Evolutionary conservation across 768 basidiomycete genomes (phyloP), one percentile per base, ranked within the genome.

Genomic region (Cubamyces sp.): DNA sequence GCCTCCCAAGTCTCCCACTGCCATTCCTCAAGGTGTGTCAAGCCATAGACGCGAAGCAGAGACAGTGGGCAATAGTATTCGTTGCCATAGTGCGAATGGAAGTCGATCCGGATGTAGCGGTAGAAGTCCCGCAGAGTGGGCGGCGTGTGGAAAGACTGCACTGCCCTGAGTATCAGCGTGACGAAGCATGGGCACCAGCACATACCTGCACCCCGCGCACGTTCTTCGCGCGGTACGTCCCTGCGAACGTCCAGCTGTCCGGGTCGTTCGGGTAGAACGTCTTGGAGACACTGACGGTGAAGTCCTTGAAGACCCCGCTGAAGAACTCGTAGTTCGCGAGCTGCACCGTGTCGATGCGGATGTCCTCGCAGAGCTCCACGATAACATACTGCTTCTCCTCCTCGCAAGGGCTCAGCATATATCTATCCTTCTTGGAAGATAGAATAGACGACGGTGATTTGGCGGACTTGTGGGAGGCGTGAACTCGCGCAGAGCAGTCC

Each of bases 311-410:
- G 15, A 97, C 91, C 1, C 96, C 95, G 65, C 91, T 93, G 76
- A 98, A 99, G 78, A 98, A 98, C 77, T 99, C 96, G 71, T 92
- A 97, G 71, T 98, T 96, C 61, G 95, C 96, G 18, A 99, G 78
- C 73, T 98, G 95, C 47, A 98, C 88, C 0, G 94, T 96, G 73
- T 98, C 96, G 69, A 98, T 95, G 47, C 93, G 80, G 64, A 99
- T 94, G 73, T 98, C 97, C 66, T 98, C 96, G 77, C 97, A 99
- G 16, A 98, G 85, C 74, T 99, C 97, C 47, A 98, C 89, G 37
- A 97, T 87, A 37, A 98, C 90, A 75, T 88, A 98, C 66, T 91
- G 87, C 5, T 77, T 72, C 63, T 73, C 53, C 58, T 84, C 84
- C 12, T 79, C 76, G 70, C 97, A 99, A 0, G 96, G 96, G 57